Base-by-base conservation (phyloP, 768 basidiomycete species). In the Tricholoma saponaceum region DNA sequence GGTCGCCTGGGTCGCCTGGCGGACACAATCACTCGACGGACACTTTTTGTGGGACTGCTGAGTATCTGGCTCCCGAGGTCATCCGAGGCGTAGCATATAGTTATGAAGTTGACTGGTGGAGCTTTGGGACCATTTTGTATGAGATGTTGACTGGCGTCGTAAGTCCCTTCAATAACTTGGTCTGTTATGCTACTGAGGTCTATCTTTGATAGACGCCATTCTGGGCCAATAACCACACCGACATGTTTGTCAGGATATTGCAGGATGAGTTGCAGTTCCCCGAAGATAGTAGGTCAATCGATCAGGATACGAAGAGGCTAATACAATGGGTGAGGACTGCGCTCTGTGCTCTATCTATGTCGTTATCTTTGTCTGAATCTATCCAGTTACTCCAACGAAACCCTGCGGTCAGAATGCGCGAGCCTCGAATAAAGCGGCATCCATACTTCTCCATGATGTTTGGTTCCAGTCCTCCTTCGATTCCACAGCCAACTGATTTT, bases 31-130 rank as follows among this genome's bases (percentile, higher is more conserved):
- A 95, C 64, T 77, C 83, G 55, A 95, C 95, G 22, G 84, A 78
- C 25, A 95, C 95, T 8, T 96, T 97, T 68, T 96, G 91, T 72
- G 94, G 94, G 7, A 96, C 94, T 18, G 93, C 94, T 2, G 94
- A 96, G 72, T 97, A 97, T 64, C 83, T 97, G 5, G 94, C 97
- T 10, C 97, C 97, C 0, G 95, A 99, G 73, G 94, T 98, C 46
- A 92, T 98, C 64, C 90, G 93, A 66, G 92, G 95, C 1, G 71
- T 90, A 64, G 82, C 87, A 20, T 96, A 98, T 68, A 87, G 88
- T 61, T 98, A 94, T 66, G 92, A 95, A 62, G 92, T 96, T 18
- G 96, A 98, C 70, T 96, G 94, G 92, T 99, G 95, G 95, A 92
- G 89, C 62, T 90, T 96, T 66, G 96, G 96, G 35, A 98, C 96